phyloP scores from a whole-genome alignment of 768 basidiomycete genomes.

The Austroboletus festivus region DNA sequence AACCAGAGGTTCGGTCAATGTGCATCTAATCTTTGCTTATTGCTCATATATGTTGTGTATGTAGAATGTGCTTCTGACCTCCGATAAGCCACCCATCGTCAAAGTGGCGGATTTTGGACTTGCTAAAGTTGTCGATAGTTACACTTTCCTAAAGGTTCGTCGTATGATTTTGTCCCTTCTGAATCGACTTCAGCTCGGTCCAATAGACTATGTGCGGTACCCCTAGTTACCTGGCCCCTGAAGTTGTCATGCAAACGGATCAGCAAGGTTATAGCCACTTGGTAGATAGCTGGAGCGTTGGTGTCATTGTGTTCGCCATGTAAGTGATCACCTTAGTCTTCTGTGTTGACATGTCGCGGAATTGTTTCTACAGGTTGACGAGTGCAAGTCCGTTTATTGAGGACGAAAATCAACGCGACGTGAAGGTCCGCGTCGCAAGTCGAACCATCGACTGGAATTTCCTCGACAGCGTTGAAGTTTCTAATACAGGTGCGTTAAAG shows the following conservation, averaged over 20 bases:
- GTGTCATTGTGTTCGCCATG: constrained; percentile 93
- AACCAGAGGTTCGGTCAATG: constrained; percentile 63
- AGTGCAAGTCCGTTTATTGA: constrained; percentile 80
- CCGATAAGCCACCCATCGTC: constrained; percentile 59
- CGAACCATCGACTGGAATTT: constrained; percentile 62
- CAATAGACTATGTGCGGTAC: constrained; percentile 92
- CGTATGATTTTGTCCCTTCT: not conserved
- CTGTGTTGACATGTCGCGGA: not conserved
- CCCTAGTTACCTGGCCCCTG: constrained; percentile 89
- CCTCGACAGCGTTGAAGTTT: constrained; percentile 41
- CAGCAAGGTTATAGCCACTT: constrained; percentile 77
- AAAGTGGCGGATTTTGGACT: constrained; percentile 97
- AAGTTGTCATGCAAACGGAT: constrained; percentile 69
- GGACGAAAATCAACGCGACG: constrained; percentile 55
- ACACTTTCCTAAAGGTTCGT: constrained; percentile 72
- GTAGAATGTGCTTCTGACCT: constrained; percentile 83
- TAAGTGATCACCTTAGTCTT: constrained; percentile 34
- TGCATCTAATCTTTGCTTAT: constrained; percentile 1
- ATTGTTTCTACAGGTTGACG: constrained; percentile 55
- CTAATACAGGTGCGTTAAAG: constrained; percentile 42
- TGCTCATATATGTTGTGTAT: not conserved
- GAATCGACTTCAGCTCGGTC: constrained; percentile 1
- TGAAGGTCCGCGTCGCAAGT: constrained; percentile 57
- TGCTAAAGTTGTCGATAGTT: constrained; percentile 83
- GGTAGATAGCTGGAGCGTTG: constrained; percentile 96